These are phyloP conservation scores for Globisporangium splendens DNA, from an alignment of 352 stramenopile genomes.

Conservation along the genomic window DNA sequence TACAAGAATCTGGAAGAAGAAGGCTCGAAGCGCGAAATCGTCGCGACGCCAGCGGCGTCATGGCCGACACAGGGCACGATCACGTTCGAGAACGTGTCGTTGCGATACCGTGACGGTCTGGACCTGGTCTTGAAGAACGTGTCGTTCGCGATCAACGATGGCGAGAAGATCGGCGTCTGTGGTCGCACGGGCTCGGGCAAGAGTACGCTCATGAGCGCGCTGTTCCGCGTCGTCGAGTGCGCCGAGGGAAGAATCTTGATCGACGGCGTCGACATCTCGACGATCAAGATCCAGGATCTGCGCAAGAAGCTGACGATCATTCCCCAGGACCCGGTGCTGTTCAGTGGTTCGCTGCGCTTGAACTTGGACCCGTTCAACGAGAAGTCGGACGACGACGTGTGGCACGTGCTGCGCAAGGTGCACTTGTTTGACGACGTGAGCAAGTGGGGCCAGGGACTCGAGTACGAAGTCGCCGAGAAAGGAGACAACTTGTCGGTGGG, in stretches of 20 bases:
- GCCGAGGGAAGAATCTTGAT: slow-evolving; percentile 64
- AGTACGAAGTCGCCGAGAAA: slow-evolving; percentile 82
- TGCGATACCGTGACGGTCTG: slow-evolving; percentile 31
- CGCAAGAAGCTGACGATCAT: slow-evolving; percentile 53
- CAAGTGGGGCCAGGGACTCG: slow-evolving; percentile 35
- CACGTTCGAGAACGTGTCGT: slow-evolving; percentile 22
- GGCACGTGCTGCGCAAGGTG: slow-evolving; percentile 25
- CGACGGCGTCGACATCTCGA: slow-evolving; percentile 81
- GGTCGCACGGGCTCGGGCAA: slow-evolving; percentile 35
- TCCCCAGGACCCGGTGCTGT: slow-evolving; percentile 88
- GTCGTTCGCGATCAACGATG: slow-evolving; percentile 15
- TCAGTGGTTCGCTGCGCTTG: slow-evolving; percentile 79
- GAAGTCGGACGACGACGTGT: slow-evolving; percentile 47
- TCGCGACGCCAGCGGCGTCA: not conserved
- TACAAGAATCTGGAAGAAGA: slow-evolving; percentile 12
- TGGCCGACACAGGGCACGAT: slow-evolving; percentile 20
- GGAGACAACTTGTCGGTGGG: slow-evolving; percentile 93
- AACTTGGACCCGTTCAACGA: slow-evolving; percentile 90
- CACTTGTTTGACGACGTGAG: slow-evolving; percentile 19
- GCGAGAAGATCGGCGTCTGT: slow-evolving; percentile 31
- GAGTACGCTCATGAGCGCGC: slow-evolving; percentile 29
- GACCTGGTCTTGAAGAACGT: slow-evolving; percentile 29
- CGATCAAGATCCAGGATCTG: slow-evolving; percentile 21
- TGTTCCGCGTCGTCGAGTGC: slow-evolving; percentile 38
- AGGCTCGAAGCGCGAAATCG: slow-evolving; percentile 2